phyloP scores from a whole-genome alignment of 305 asterid species.

The Fraxinus albicans region DNA sequence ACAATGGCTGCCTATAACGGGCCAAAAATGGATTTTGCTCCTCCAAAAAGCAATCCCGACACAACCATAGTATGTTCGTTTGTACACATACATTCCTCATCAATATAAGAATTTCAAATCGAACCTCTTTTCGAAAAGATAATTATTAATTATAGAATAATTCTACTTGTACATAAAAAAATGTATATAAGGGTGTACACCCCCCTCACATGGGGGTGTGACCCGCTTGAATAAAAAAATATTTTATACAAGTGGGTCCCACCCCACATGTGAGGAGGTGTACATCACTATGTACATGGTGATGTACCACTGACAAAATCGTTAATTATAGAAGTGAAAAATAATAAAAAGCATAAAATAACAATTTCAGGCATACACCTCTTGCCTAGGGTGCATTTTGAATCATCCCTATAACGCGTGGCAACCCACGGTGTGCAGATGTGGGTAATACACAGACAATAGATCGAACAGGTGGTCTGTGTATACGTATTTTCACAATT shows the following conservation, averaged over 20 bases:
- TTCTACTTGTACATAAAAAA: too few species aligned
- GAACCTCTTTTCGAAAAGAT: background rate
- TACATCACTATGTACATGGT: too few species aligned
- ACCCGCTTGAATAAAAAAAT: too few species aligned
- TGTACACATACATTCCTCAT: background rate
- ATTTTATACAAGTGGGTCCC: too few species aligned
- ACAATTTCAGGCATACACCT: background rate
- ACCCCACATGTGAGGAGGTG: too few species aligned
- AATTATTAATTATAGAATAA: background rate
- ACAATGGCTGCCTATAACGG: too few species aligned
- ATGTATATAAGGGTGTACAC: too few species aligned
- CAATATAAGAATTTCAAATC: background rate
- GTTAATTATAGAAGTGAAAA: background rate
- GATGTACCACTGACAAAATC: too few species aligned
- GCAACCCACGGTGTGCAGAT: background rate
- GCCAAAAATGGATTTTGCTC: too few species aligned
- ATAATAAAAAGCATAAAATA: background rate
- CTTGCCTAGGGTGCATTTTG: background rate
- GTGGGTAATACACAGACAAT: background rate
- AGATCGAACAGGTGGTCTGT: constrained; percentile 26
- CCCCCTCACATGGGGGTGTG: too few species aligned
- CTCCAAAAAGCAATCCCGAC: too few species aligned
- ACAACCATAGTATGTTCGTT: background rate
- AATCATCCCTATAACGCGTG: background rate
- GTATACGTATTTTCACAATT: background rate